Base-by-base conservation (phyloP, 257 asterid genomes). In the Salvia miltiorrhiza region DNA sequence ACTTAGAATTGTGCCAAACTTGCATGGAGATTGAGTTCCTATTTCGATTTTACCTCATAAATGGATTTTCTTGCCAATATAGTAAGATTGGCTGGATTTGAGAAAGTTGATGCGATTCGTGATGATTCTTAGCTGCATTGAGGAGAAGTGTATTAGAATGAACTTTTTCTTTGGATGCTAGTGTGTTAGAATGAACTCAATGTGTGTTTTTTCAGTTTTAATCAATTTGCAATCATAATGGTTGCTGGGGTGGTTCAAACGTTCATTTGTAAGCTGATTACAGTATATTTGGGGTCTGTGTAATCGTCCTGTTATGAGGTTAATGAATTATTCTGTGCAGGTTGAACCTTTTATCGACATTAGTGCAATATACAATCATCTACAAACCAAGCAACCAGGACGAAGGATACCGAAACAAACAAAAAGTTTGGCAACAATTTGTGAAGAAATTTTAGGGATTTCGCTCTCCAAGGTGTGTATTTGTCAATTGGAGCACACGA, bases 271-370 rank as follows among this genome's bases (percentile, higher is more conserved):
- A 30, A 33, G 66, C 33, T 66, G 68, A 50, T 52, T 50, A 30
- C 67, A n/a, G 7, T 52, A 59, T 44, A 24, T 48, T 21, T 59
- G 63, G 14, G 20, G 17, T 43, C 8, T 39, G 55, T 74, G 70
- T 24, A 60, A 30, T 33, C 45, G 41, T 39, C 53, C 33, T 40
- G 1, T 24, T 57, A 14, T 21, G 72, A 35, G 23, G 33, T 48
- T 16, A 19, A 33, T 40, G 19, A 55, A 23, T 63, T 59, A 68
- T 81, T 73, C 7, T 70, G 69, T 67, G 52, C 57, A 91, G 97
- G 90, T 93, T 80, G 97, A 91, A 73, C 99, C 99, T 5, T 93
- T 69, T 79, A 71, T 93, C 16, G 97, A 93, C 71, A 83, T 87
- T 60, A 80, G 83, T 60, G 85, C 82, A 61, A 73, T 89, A 68